Conservation (phyloP, 306 rosid species). For the Hippophae tibetana region DNA sequence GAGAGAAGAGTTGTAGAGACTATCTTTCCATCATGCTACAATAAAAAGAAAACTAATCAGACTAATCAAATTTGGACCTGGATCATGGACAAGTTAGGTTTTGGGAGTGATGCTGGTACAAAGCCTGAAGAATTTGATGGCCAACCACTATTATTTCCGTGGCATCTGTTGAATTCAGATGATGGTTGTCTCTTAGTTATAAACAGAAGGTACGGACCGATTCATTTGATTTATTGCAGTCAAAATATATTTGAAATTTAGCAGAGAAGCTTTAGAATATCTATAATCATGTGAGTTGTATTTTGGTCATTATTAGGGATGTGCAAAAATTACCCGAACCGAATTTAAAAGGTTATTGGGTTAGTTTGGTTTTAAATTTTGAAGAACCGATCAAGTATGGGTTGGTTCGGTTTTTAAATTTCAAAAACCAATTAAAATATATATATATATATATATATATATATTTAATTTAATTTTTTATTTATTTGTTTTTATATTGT, state of each 20-base stretch:
- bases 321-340: too few species aligned
- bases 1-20: slow-evolving; percentile 56
- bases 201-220: slow-evolving; percentile 43
- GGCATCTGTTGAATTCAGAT: slow-evolving; percentile 67
- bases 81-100: slow-evolving; percentile 57
- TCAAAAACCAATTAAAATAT: too few species aligned
- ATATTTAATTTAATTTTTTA: too few species aligned
- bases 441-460: too few species aligned
- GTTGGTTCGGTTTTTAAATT: too few species aligned
- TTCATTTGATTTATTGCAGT: slow-evolving; percentile 4
- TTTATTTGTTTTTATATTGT: too few species aligned
- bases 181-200: slow-evolving; percentile 49
- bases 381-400: too few species aligned
- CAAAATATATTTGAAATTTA: not conserved
- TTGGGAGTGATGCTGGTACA: slow-evolving; percentile 33
- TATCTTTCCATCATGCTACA: slow-evolving; percentile 40
- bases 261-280: too few species aligned
- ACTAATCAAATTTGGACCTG: slow-evolving; percentile 44
- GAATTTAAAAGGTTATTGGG: too few species aligned
- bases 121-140: slow-evolving; percentile 42
- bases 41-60: slow-evolving; percentile 32
- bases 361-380: too few species aligned
- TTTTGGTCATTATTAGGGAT: too few species aligned
- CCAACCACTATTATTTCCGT: slow-evolving; percentile 55
- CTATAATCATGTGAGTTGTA: too few species aligned